phyloP scores from a whole-genome alignment of 495 filamentous ascomycete genomes.

The Xylaria nigripes region DNA sequence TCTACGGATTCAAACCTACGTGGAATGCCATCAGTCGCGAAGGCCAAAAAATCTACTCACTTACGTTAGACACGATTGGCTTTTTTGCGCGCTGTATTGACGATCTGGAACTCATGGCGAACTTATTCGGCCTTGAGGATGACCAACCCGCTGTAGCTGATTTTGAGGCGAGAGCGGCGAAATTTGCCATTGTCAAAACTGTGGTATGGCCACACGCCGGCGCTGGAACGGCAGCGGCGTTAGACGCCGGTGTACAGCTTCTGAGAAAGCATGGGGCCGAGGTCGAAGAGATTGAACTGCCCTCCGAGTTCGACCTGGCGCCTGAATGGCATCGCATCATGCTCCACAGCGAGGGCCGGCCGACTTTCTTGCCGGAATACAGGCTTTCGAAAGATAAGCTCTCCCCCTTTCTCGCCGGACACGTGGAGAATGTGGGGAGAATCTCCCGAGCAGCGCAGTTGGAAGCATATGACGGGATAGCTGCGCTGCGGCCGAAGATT shows the following conservation, averaged over 20 bases:
- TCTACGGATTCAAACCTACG: conserved; percentile 51
- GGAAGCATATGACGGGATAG: conserved; percentile 36
- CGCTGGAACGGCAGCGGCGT: conserved; percentile 36
- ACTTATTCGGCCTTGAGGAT: conserved; percentile 42
- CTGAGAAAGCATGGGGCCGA: conserved; percentile 34
- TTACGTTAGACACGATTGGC: conserved; percentile 46
- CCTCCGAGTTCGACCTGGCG: conserved; percentile 35
- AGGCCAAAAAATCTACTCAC: conserved; percentile 40
- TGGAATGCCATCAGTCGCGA: conserved; percentile 48
- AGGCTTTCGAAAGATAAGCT: conserved; percentile 33
- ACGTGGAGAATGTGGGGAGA: conserved; percentile 37
- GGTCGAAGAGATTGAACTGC: conserved; percentile 41
- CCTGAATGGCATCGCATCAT: conserved; percentile 35
- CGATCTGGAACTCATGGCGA: conserved; percentile 42
- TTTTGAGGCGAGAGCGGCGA: conserved; percentile 33
- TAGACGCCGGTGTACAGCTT: conserved; percentile 32
- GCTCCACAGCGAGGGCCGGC: conserved; percentile 33
- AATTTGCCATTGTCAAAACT: conserved; percentile 42
- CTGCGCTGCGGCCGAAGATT: conserved; percentile 37
- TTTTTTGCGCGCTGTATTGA: conserved; percentile 41
- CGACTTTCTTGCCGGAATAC: conserved; percentile 41
- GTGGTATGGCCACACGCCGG: conserved; percentile 41
- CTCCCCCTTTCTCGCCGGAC: conserved; percentile 25
- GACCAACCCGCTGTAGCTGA: conserved; percentile 25
- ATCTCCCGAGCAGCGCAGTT: conserved; percentile 34